Evolutionary conservation across 148 eudicot species (phyloP).

Genomic region (Rhododendron kiyosumense): DNA sequence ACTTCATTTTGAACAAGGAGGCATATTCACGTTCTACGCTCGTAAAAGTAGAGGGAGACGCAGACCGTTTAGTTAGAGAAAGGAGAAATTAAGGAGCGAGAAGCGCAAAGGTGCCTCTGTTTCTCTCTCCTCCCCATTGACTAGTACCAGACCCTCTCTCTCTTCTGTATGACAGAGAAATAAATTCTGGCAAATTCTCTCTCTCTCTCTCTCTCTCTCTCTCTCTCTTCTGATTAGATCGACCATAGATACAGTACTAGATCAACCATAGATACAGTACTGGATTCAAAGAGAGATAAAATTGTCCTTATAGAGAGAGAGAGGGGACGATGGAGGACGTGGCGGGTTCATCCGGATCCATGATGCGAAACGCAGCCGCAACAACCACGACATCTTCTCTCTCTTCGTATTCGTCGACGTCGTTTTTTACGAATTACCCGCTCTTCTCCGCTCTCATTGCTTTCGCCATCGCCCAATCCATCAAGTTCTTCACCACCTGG

Average conservation of each 20-base stretch:
- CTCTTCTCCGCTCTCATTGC: slow-evolving; percentile 29
- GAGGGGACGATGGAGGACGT: slow-evolving; percentile 10
- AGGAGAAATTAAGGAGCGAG: background rate
- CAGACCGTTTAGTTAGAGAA: background rate
- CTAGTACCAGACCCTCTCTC: background rate
- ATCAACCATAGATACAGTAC: background rate
- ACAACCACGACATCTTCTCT: background rate
- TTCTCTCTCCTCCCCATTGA: background rate
- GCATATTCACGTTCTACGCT: background rate
- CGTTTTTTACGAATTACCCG: slow-evolving; percentile 21
- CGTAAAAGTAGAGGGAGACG: background rate
- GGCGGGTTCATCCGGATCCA: slow-evolving; percentile 17
- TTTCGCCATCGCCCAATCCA: slow-evolving; percentile 28
- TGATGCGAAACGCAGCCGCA: background rate
- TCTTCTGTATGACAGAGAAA: background rate
- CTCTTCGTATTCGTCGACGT: slow-evolving; percentile 4
- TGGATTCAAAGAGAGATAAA: background rate
- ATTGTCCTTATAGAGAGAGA: background rate
- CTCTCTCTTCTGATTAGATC: background rate
- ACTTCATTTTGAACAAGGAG: background rate
- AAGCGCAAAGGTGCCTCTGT: background rate
- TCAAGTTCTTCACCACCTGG: slow-evolving; percentile 28
- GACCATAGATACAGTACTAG: too few species aligned
- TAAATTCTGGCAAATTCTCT: background rate
- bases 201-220: background rate